Evolutionary conservation across 2,329 filamentous ascomycete genomes (phyloP).

Genomic region (Penicillium vulpinum): DNA sequence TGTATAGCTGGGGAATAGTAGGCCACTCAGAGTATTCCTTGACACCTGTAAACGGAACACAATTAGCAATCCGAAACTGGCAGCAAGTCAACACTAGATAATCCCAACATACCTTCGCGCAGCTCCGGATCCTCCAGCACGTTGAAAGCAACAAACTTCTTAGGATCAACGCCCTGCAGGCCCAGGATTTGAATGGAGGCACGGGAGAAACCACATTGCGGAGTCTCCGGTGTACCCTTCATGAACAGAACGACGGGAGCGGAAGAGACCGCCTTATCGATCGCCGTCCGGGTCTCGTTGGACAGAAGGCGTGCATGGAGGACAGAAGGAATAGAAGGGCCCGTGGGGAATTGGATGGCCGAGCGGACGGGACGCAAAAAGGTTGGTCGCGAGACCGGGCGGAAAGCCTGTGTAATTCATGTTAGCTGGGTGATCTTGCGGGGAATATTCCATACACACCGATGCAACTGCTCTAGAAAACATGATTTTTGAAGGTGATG

Average conservation of each 20-base stretch:
- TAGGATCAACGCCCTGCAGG: slow-evolving; percentile 89
- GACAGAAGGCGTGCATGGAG: slow-evolving; percentile 68
- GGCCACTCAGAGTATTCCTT: slow-evolving; percentile 99
- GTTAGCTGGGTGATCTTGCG: not conserved
- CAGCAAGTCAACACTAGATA: not conserved
- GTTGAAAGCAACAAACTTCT: slow-evolving; percentile 97
- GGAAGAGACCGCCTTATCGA: slow-evolving; percentile 83
- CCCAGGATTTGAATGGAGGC: slow-evolving; percentile 94
- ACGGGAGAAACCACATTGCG: slow-evolving; percentile 94
- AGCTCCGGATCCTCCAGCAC: slow-evolving; percentile 89
- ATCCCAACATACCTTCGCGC: slow-evolving; percentile 63
- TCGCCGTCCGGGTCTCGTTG: slow-evolving; percentile 74
- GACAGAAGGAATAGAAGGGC: slow-evolving; percentile 40
- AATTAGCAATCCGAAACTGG: not conserved
- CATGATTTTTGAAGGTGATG: slow-evolving; percentile 24
- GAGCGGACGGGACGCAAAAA: slow-evolving; percentile 22
- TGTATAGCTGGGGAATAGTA: slow-evolving; percentile 94
- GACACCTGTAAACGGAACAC: slow-evolving; percentile 63
- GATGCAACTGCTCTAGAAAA: slow-evolving; percentile 28
- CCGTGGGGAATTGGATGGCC: slow-evolving; percentile 14
- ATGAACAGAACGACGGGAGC: slow-evolving; percentile 97
- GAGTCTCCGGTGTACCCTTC: slow-evolving; percentile 96
- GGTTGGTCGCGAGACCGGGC: slow-evolving; percentile 30
- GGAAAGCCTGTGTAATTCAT: slow-evolving; percentile 27
- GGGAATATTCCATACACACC: slow-evolving; percentile 5